A percentile compares a stretch with the other conserved stretches of the same genome.
phyloP scores from a whole-genome alignment of 148 eudicot species.

The Bassia scoparia region DNA sequence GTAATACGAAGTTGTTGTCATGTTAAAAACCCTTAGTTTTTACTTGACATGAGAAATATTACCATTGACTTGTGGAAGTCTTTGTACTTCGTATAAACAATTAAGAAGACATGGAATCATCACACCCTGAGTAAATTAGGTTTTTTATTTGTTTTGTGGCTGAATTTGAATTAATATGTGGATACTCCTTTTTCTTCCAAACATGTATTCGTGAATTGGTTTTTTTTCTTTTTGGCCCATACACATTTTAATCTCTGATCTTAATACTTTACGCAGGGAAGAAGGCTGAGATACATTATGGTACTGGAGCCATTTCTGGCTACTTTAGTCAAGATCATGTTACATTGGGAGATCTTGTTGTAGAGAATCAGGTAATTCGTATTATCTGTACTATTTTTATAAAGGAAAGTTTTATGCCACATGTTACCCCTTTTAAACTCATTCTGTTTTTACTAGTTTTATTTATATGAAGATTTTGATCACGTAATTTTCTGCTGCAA shows the following conservation, averaged over 20 bases:
- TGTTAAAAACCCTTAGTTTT: not conserved
- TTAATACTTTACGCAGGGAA: conserved; percentile 44
- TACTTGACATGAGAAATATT: not conserved
- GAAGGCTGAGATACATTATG: conserved; percentile 80
- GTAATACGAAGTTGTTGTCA: too few species aligned
- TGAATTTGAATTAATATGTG: not conserved
- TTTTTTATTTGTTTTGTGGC: not conserved
- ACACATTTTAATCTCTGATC: not conserved
- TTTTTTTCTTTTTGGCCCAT: too few species aligned
- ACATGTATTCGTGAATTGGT: not conserved
- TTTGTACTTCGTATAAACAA: not conserved
- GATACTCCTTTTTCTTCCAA: not conserved
- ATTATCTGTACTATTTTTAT: too few species aligned
- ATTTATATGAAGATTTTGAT: conserved; percentile 1
- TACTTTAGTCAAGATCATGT: conserved; percentile 76
- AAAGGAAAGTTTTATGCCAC: too few species aligned
- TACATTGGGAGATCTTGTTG: conserved; percentile 67
- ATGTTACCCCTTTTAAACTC: too few species aligned
- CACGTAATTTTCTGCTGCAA: not conserved
- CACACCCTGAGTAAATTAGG: not conserved
- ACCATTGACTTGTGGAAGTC: not conserved
- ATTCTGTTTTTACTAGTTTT: too few species aligned
- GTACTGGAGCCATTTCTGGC: conserved; percentile 94
- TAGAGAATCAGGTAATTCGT: conserved; percentile 69
- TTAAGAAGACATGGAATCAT: too few species aligned